A percentile compares a stretch with the other conserved stretches of the same genome.
These are phyloP conservation scores for Scedosporium boydii DNA, from an alignment of 2,329 filamentous ascomycete species.

Conservation along the genomic window DNA sequence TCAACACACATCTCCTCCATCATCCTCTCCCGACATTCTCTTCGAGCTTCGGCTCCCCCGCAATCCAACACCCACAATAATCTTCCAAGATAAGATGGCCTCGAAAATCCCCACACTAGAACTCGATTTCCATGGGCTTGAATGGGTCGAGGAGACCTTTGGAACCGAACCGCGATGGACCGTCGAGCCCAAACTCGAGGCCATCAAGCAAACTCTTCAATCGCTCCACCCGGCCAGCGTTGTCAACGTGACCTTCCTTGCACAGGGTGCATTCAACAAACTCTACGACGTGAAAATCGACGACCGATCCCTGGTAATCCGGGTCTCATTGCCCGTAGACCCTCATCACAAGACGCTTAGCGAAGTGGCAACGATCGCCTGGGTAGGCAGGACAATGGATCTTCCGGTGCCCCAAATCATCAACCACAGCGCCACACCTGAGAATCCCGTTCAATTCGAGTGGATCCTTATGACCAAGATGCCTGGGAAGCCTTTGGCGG, in stretches of 20 bases:
- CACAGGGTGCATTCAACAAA: constrained; percentile 16
- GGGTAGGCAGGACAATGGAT: constrained; percentile 12
- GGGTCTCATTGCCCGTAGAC: constrained; percentile 26
- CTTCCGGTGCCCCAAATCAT: no score
- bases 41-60: no score
- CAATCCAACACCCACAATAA: no score
- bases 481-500: no score
- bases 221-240: neutral
- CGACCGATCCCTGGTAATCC: constrained; percentile 15
- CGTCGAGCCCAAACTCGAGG: neutral
- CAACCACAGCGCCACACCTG: no score
- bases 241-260: constrained; percentile 7
- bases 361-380: constrained; percentile 29
- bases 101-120: no score
- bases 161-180: neutral
- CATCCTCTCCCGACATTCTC: no score
- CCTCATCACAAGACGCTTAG: constrained; percentile 24
- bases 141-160: neutral
- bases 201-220: neutral
- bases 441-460: no score
- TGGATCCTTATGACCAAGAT: no score
- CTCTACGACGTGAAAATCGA: constrained; percentile 12
- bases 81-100: no score
- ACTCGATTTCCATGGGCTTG: neutral
- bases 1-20: no score